Base-by-base conservation (phyloP, 371 early-diverging fungal species). In the Mortierella sp. region DNA sequence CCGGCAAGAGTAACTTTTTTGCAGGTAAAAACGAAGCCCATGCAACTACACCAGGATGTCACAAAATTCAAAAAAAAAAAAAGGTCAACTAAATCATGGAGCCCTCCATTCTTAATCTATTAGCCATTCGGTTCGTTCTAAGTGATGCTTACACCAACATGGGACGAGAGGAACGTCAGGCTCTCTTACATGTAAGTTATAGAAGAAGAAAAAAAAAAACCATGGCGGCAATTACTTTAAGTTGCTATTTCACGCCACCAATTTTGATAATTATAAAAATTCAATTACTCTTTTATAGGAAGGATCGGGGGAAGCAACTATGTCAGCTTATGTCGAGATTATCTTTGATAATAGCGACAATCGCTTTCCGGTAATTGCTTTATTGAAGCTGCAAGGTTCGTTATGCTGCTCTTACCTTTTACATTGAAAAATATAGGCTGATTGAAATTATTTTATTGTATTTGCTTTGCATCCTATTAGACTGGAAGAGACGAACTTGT, bases 1-100 rank as follows among this genome's bases (percentile, higher is more conserved):
- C 98, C 9, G 99, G 99, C 29, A 99, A 99, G 86, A 96, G 96
- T 84, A 99, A 99, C 85, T 98, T 99, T 83, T 98, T 99, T 81
- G 92, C 97, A 82, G 92, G 92, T 90, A 85, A 35, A 31, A 35
- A 31, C 26, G 22, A 65, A 49, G 22, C 22, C 22, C 6, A 17
- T 37, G 35, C 42, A 8, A 34, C 28, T 31, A 19, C 2, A 47
- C 7, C 13, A 53, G 12, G n/a, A 53, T 28, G 23, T 28, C 17
- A 28, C 28, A 28, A n/a, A n/a, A n/a, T n/a, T n/a, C n/a, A n/a
- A n/a, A n/a, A n/a, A n/a, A n/a, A n/a, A n/a, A n/a, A n/a, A n/a
- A n/a, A n/a, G n/a, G n/a, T n/a, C n/a, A n/a, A 47, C 9, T n/a
- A 17, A 51, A 51, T 26, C 10, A 22, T 47, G 3, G 19, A 28